Evolutionary conservation across 148 eudicot genomes (phyloP).

Genomic region (Oxyria digyna): DNA sequence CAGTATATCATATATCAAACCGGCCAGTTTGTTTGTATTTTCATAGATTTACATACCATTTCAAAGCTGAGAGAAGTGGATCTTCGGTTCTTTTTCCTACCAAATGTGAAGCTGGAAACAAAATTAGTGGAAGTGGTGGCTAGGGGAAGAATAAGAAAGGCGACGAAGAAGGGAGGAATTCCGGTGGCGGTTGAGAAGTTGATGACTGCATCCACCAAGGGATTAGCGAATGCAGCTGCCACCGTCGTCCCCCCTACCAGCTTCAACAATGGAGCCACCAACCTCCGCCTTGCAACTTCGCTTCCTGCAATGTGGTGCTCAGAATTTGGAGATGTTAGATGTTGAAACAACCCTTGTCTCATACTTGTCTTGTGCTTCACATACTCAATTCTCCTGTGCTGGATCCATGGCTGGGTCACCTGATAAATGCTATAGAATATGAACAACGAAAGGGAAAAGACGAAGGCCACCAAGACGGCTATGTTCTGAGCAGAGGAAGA

Average conservation of each 20-base stretch:
- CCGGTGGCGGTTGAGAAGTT: constrained; percentile 35
- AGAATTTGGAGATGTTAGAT: constrained; percentile 10
- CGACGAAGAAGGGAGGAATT: constrained; percentile 39
- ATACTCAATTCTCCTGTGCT: constrained; percentile 31
- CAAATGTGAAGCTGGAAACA: constrained; percentile 25
- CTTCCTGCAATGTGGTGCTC: constrained; percentile 11
- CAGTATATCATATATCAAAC: neutral
- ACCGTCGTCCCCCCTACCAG: constrained; percentile 26
- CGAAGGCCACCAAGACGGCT: neutral
- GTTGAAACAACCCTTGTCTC: constrained; percentile 24
- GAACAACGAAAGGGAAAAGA: neutral
- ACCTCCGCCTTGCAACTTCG: constrained; percentile 1
- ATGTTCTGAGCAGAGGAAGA: neutral
- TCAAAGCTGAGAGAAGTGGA: constrained; percentile 37
- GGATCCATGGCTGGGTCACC: constrained; percentile 53
- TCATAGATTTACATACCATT: constrained; percentile 22
- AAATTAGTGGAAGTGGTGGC: constrained; percentile 37
- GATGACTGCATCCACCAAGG: constrained; percentile 40
- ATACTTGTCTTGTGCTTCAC: constrained; percentile 32
- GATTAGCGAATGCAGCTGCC: constrained; percentile 40
- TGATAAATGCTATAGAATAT: neutral
- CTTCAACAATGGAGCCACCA: constrained; percentile 8
- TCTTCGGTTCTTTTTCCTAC: constrained; percentile 21
- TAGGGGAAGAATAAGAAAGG: constrained; percentile 33
- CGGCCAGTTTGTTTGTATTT: no score